A percentile compares a stretch with the other conserved stretches of the same genome.
phyloP scores from a whole-genome alignment of 179 eudicot genomes.

The Actinidia arguta region DNA sequence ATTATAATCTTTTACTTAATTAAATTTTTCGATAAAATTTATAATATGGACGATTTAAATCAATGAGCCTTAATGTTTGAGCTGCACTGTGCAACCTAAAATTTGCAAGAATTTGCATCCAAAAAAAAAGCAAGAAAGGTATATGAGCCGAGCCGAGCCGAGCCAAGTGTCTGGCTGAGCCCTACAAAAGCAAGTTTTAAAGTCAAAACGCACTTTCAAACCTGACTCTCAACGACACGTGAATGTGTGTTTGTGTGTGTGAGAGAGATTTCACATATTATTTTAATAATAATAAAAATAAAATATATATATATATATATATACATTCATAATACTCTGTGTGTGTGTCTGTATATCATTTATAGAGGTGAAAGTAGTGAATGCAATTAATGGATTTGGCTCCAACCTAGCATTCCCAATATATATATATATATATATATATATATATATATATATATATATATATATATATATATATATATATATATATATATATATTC shows the following conservation, averaged over 20 bases:
- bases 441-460: too few species aligned
- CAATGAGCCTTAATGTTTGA: too few species aligned
- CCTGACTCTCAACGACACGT: constrained; percentile 20
- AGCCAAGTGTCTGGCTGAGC: not conserved
- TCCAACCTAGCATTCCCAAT: constrained; percentile 24
- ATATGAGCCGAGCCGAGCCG: not conserved
- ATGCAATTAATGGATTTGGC: constrained; percentile 47
- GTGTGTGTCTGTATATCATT: constrained; percentile 48
- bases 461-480: too few species aligned
- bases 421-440: too few species aligned
- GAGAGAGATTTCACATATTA: not conserved
- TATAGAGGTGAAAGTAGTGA: constrained; percentile 39
- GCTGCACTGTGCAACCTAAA: too few species aligned
- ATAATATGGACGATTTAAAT: too few species aligned
- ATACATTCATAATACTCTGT: not conserved
- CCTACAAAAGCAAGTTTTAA: not conserved
- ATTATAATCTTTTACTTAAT: too few species aligned
- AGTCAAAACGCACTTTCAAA: constrained; percentile 33
- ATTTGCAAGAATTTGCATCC: too few species aligned
- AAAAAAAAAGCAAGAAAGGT: not conserved
- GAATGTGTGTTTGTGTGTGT: not conserved
- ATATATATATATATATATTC: too few species aligned
- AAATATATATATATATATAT: not conserved
- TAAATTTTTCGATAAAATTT: too few species aligned
- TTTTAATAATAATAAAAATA: too few species aligned